phyloP scores from a whole-genome alignment of 306 rosid species.

The Glycine latifolia region DNA sequence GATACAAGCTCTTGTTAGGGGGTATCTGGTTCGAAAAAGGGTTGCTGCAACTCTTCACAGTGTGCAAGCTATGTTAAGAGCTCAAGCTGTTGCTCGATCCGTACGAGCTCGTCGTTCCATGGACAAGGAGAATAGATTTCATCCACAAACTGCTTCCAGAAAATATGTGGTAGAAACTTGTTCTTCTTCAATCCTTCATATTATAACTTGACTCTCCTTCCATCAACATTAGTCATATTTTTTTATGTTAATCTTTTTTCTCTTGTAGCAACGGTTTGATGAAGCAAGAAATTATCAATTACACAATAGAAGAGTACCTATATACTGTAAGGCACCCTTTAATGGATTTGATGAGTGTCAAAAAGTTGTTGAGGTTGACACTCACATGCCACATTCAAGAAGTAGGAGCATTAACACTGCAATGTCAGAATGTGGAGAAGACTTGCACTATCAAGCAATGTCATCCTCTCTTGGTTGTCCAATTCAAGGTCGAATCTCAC shows the following conservation, averaged over 20 bases:
- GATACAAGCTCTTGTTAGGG: conserved; percentile 91
- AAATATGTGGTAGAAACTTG: conserved; percentile 59
- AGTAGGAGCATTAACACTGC: conserved; percentile 54
- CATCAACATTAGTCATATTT: background rate
- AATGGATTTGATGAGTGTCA: conserved; percentile 62
- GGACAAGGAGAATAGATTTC: conserved; percentile 60
- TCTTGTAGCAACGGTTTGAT: conserved; percentile 64
- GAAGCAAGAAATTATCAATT: conserved; percentile 65
- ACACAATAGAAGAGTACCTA: conserved; percentile 60
- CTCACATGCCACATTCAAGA: conserved; percentile 65
- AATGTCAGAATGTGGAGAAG: conserved; percentile 71
- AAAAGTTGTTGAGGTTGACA: conserved; percentile 73
- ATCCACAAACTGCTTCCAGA: conserved; percentile 52
- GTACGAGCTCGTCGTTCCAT: conserved; percentile 78
- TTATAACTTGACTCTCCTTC: background rate
- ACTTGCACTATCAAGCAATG: conserved; percentile 55
- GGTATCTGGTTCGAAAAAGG: conserved; percentile 79
- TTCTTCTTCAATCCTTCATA: conserved; percentile 1
- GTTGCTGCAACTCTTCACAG: conserved; percentile 85
- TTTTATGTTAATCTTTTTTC: background rate
- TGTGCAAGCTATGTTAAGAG: conserved; percentile 90
- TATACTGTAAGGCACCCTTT: background rate
- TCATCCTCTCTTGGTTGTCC: conserved; percentile 35
- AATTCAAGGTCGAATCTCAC: conserved; percentile 30
- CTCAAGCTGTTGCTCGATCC: conserved; percentile 66